Evolutionary conservation across 2,329 filamentous ascomycete genomes (phyloP).

Genomic region (Fusarium nematophilum): DNA sequence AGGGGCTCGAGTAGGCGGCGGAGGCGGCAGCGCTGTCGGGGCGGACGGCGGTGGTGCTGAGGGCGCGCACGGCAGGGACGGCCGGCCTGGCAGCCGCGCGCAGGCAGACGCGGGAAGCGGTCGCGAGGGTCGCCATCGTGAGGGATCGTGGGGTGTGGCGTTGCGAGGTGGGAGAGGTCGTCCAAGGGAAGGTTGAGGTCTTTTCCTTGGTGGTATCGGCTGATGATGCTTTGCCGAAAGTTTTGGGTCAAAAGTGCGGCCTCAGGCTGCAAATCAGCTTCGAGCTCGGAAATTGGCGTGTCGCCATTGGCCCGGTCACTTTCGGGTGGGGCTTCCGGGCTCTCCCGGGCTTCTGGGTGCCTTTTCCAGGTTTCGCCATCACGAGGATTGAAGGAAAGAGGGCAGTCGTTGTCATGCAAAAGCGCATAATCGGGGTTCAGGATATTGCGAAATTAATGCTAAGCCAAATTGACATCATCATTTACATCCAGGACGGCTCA

Average conservation of each 20-base stretch:
- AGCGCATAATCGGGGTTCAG: not conserved
- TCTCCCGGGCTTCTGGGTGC: constrained; percentile 44
- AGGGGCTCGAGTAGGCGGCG: constrained; percentile 69
- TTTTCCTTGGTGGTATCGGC: constrained; percentile 55
- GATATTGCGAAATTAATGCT: accelerated
- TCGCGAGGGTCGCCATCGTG: constrained; percentile 75
- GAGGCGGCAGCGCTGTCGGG: constrained; percentile 60
- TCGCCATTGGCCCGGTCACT: constrained; percentile 56
- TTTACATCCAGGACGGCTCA: constrained; percentile 5
- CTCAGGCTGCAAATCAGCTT: constrained; percentile 54
- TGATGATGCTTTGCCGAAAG: constrained; percentile 57
- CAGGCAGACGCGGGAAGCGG: constrained; percentile 76
- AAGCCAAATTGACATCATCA: not conserved
- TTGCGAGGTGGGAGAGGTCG: constrained; percentile 40
- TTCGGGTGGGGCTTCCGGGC: constrained; percentile 44
- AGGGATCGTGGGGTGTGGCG: constrained; percentile 44
- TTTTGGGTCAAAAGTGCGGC: constrained; percentile 54
- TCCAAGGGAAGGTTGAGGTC: constrained; percentile 57
- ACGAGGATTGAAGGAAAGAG: constrained; percentile 2
- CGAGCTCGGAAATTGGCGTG: constrained; percentile 59
- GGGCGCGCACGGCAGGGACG: constrained; percentile 60
- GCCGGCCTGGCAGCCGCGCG: constrained; percentile 63
- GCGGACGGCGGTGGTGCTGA: constrained; percentile 66
- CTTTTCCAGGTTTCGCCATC: constrained; percentile 26
- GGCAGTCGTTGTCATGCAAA: constrained; percentile 3